These are phyloP conservation scores for Tanozyma kutaoensis DNA, from an alignment of 805 yeast species.

Conservation along the genomic window DNA sequence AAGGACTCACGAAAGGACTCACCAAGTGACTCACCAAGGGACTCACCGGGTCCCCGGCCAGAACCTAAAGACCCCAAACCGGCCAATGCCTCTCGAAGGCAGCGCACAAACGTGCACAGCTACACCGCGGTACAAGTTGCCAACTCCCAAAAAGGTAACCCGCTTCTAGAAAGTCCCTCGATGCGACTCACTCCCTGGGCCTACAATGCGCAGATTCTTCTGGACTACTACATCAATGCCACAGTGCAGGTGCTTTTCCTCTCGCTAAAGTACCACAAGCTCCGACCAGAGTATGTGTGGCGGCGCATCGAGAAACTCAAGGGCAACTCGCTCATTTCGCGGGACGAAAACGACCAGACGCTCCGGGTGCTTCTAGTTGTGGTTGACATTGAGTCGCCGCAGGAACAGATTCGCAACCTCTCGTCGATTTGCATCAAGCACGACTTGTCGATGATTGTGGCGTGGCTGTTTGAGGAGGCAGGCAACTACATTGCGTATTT, in stretches of 20 bases:
- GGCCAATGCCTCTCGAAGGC: conserved; percentile 1
- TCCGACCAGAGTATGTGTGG: conserved; percentile 64
- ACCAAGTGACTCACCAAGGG: too few species aligned
- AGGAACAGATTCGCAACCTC: conserved; percentile 32
- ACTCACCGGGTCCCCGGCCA: too few species aligned
- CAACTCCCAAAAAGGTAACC: conserved; percentile 62
- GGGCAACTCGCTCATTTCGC: conserved; percentile 13
- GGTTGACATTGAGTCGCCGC: conserved; percentile 51
- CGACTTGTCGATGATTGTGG: conserved; percentile 33
- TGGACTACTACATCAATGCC: conserved; percentile 52
- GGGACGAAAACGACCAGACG: conserved; percentile 23
- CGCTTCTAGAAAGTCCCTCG: conserved; percentile 36
- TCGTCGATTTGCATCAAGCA: conserved; percentile 36
- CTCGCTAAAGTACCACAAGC: conserved; percentile 58
- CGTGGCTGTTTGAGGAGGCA: conserved; percentile 40
- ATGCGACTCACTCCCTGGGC: conserved; percentile 42
- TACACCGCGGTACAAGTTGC: conserved; percentile 36
- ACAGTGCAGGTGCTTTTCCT: conserved; percentile 46
- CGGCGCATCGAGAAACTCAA: conserved; percentile 34
- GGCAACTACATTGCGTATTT: conserved; percentile 27
- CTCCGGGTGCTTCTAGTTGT: conserved; percentile 46
- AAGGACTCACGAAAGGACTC: too few species aligned
- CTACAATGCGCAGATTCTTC: conserved; percentile 36
- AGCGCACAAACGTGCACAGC: conserved; percentile 3
- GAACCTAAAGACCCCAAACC: too few species aligned